Evolutionary conservation across 2,329 filamentous ascomycete species (phyloP).

Genomic region (Aspergillus ruber): DNA sequence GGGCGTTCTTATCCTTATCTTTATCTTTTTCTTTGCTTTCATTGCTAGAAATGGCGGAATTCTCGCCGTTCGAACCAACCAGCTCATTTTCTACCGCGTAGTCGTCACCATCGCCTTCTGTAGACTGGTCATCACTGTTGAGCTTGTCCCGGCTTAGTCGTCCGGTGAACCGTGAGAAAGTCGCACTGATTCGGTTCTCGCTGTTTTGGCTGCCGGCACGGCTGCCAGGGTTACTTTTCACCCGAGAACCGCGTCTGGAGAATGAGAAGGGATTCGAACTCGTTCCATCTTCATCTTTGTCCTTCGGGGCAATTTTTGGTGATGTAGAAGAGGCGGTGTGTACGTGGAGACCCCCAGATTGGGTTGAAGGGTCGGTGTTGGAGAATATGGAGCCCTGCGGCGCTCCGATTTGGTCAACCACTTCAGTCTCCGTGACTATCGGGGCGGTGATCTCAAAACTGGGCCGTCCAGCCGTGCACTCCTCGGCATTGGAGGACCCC

Average conservation of each 20-base stretch:
- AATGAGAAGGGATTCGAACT: conserved; percentile 17
- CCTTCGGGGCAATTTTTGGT: conserved; percentile 19
- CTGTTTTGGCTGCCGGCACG: conserved; percentile 30
- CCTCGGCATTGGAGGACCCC: conserved; percentile 12
- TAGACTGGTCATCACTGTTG: conserved; percentile 17
- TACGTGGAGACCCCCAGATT: conserved; percentile 10
- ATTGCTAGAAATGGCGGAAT: conserved; percentile 5
- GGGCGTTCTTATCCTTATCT: conserved; percentile 17
- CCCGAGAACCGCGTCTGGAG: conserved; percentile 24
- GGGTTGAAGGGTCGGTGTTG: conserved; percentile 10
- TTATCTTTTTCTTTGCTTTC: conserved; percentile 12
- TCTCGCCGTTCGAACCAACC: conserved; percentile 9
- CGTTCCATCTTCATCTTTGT: conserved; percentile 9
- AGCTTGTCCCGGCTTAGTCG: conserved; percentile 26
- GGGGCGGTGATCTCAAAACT: conserved; percentile 34
- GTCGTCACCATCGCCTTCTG: conserved; percentile 21
- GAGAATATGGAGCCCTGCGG: conserved; percentile 25
- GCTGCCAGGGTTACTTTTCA: conserved; percentile 28
- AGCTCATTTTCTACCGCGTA: conserved; percentile 16
- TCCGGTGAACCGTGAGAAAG: conserved; percentile 30
- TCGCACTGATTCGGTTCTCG: conserved; percentile 30
- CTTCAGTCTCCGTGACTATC: conserved; percentile 15
- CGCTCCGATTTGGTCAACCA: conserved; percentile 12
- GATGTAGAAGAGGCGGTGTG: conserved; percentile 20
- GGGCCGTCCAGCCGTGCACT: conserved; percentile 23